Evolutionary conservation across 1,139 yeast genomes (phyloP).

Genomic region (Kurtzmaniella quercitrusa): DNA sequence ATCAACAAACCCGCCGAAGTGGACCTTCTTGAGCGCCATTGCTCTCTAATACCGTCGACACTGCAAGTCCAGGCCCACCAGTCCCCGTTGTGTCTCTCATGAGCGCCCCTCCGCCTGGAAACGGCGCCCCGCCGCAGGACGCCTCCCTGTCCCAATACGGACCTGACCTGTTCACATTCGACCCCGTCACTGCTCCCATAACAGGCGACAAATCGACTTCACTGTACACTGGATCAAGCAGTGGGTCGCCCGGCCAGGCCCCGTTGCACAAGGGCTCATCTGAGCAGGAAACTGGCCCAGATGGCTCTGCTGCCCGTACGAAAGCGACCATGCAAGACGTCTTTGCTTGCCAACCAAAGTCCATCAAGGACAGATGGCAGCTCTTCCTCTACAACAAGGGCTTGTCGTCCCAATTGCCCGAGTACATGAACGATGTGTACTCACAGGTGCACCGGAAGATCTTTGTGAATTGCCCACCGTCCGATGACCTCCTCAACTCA

Average conservation of each 20-base stretch:
- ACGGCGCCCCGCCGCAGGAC: neutral
- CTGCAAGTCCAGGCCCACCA: neutral
- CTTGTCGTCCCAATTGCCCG: conserved; percentile 27
- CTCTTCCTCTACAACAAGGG: conserved; percentile 29
- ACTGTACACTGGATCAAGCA: neutral
- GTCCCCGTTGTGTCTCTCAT: neutral
- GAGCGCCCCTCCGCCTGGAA: neutral
- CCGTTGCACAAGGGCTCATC: neutral
- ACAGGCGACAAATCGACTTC: neutral
- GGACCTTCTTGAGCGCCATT: neutral
- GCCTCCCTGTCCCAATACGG: neutral
- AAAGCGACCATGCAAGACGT: conserved; percentile 15
- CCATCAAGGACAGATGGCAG: conserved; percentile 24
- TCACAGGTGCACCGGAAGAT: conserved; percentile 32
- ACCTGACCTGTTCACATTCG: neutral
- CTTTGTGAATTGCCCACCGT: conserved; percentile 35
- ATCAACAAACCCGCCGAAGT: neutral
- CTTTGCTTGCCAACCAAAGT: conserved; percentile 27
- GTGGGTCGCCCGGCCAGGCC: neutral
- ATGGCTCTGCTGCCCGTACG: neutral
- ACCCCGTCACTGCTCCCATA: neutral
- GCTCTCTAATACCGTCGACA: neutral
- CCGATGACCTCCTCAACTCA: conserved; percentile 23
- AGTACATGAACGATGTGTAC: conserved; percentile 33
- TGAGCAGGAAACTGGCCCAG: neutral